A percentile compares a stretch with the other conserved stretches of the same genome.
These are phyloP conservation scores for Helichrysum umbraculigerum DNA, from an alignment of 129 eudicot species.

Conservation along the genomic window DNA sequence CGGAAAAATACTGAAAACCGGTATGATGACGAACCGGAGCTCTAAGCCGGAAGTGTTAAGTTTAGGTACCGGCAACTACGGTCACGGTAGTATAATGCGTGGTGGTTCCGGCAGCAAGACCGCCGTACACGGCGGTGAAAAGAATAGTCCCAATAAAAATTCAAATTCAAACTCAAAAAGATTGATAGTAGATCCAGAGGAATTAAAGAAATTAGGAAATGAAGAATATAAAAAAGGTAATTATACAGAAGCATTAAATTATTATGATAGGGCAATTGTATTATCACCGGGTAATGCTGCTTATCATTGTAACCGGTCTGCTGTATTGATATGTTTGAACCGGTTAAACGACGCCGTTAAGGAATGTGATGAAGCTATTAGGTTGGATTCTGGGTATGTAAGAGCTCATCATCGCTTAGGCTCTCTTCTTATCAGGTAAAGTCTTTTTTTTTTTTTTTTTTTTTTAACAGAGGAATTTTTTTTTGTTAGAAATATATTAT, in stretches of 20 bases:
- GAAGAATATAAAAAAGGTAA: constrained; percentile 55
- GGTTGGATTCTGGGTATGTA: constrained; percentile 61
- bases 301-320: constrained; percentile 65
- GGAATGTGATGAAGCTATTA: constrained; percentile 79
- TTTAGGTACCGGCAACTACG: constrained; percentile 67
- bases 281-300: constrained; percentile 67
- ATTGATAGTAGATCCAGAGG: constrained; percentile 53
- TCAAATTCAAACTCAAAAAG: constrained; percentile 5
- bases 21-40: constrained; percentile 50
- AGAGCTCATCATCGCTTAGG: constrained; percentile 85
- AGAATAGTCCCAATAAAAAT: background rate
- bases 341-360: constrained; percentile 62
- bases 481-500: background rate
- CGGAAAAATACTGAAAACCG: constrained; percentile 70
- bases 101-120: constrained; percentile 41
- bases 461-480: too few relatives aligned
- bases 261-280: constrained; percentile 62
- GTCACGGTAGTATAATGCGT: constrained; percentile 92
- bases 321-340: constrained; percentile 66
- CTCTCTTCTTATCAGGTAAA: constrained; percentile 75
- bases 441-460: background rate
- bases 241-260: constrained; percentile 60
- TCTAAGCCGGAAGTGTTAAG: constrained; percentile 65
- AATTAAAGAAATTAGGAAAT: constrained; percentile 62
- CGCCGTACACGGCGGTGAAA: constrained; percentile 26